Base-by-base conservation (phyloP, 164 flowering plant species). In the Paratinospora sagittata region DNA sequence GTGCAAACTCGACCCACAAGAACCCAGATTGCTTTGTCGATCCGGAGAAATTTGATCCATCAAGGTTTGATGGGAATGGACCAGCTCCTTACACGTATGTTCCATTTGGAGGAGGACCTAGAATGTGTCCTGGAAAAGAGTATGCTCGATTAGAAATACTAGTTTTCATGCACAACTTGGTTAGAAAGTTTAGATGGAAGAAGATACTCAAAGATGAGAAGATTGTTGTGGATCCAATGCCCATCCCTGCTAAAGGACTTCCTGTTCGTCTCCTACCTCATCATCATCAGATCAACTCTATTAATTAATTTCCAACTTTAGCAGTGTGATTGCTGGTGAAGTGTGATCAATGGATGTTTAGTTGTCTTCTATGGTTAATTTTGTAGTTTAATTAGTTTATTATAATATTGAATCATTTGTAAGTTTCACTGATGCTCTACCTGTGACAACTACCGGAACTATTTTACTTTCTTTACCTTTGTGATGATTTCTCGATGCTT, bases 11-110 rank as follows among this genome's bases (percentile, higher is more conserved):
- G n/a, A 75, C 78, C 2, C 78, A 78, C 39, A 75, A 37, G 33
- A 72, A 72, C 41, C 63, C 76, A 0, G 65, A 75, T 1, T 75
- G 27, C 70, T 71, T 77, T 34, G 41, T 63, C 0, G 71, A 67
- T 2, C 80, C 80, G 0, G 60, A 70, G 61, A 78, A 65, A n/a
- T 78, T 78, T 17, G 70, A 78, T 27, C 78, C 78, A 73, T 69
- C 49, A 17, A 76, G 77, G 62, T 75, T 75, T 27, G 73, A 75
- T 27, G 74, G 71, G 16, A 63, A 27, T 0, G 73, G 69, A 23
- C 79, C 73, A 0, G 30, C 60, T 2, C 73, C 79, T 27, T 76
- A 68, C 33, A 47, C 74, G 4, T 75, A 34, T 27, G 71, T 71
- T 27, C 74, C 78, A 0, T 75, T 75, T 24, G 78, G 78, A 26